A percentile compares a stretch with the other conserved stretches of the same genome.
Conservation (phyloP, 1,139 yeast genomes). For the Suhomyces terraborum region DNA sequence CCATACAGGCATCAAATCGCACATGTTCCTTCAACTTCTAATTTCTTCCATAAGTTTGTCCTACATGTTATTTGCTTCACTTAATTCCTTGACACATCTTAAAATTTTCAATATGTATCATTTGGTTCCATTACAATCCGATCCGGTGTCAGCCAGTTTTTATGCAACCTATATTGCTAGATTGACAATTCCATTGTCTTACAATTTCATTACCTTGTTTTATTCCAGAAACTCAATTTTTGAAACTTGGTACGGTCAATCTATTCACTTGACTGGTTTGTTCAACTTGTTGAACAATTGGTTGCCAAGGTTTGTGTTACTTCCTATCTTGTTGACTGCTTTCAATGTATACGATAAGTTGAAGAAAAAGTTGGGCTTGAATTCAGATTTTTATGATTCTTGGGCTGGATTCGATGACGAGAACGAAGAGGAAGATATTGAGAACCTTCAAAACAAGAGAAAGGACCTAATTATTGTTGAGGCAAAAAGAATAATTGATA, state of each 20-base stretch:
- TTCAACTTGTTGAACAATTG: slow-evolving; percentile 73
- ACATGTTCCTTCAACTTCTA: slow-evolving; percentile 35
- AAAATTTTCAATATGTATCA: slow-evolving; percentile 77
- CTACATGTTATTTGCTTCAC: slow-evolving; percentile 68
- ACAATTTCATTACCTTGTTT: slow-evolving; percentile 72
- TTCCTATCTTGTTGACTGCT: slow-evolving; percentile 65
- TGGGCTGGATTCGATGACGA: slow-evolving; percentile 25
- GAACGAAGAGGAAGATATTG: slow-evolving; percentile 16
- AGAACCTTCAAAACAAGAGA: slow-evolving; percentile 27
- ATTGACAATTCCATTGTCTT: slow-evolving; percentile 77
- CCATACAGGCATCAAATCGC: slow-evolving; percentile 22
- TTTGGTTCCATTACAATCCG: slow-evolving; percentile 66
- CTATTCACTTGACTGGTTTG: slow-evolving; percentile 72
- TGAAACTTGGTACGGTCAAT: slow-evolving; percentile 68
- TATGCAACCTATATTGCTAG: slow-evolving; percentile 83
- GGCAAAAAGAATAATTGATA: slow-evolving; percentile 42
- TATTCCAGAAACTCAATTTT: slow-evolving; percentile 50
- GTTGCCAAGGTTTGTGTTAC: slow-evolving; percentile 69
- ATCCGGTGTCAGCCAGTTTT: slow-evolving; percentile 73
- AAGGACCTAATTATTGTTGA: slow-evolving; percentile 44
- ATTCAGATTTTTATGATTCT: slow-evolving; percentile 57
- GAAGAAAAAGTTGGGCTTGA: slow-evolving; percentile 48
- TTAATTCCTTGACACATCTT: slow-evolving; percentile 65
- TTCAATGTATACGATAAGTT: slow-evolving; percentile 72
- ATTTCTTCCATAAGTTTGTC: slow-evolving; percentile 49